Base-by-base conservation (phyloP, 148 eudicot species). In the Diospyros kaki region DNA sequence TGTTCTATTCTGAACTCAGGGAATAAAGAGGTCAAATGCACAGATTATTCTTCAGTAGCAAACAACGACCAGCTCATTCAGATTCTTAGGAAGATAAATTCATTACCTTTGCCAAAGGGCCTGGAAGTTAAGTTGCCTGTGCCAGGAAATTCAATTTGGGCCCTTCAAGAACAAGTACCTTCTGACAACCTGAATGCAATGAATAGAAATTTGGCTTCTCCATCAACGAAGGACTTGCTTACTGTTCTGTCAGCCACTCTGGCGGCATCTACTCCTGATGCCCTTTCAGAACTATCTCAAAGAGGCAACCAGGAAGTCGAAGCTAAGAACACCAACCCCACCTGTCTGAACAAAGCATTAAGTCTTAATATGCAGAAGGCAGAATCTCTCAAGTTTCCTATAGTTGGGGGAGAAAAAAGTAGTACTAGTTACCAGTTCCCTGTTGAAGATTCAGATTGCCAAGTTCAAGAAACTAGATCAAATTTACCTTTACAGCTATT, bases 351-450 rank as follows among this genome's bases (percentile, higher is more conserved):
- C 64, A 75, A 72, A 80, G 66, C 61, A 70, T 66, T 73, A 40
- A 45, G 75, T 73, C 74, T 80, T 44, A 72, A 77, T 77, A 17
- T 77, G 73, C 84, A 73, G 56, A 79, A 75, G 55, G 73, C 73
- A 58, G 75, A 64, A 42, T 44, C 58, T 40, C 45, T 63, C 43
- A 79, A 79, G 62, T 70, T 76, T 73, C 84, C 79, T 68, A 70
- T 79, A 64, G 68, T 80, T 69, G 85, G 81, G 38, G 89, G 89
- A 53, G 91, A 88, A 73, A 81, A 77, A 82, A 87, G 93, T 79
- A 92, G 92, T 78, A 70, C 94, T 46, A 89, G 88, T 73, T 81
- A 80, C 73, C 92, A 84, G 50, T 90, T 94, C 68, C 97, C 87
- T 18, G 76, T 76, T 56, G 94, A 85, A 54, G 92, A 86, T 75